A percentile compares a stretch with the other conserved stretches of the same genome.
Conservation (phyloP, 2,329 filamentous ascomycete genomes). For the Septoria petroselini region DNA sequence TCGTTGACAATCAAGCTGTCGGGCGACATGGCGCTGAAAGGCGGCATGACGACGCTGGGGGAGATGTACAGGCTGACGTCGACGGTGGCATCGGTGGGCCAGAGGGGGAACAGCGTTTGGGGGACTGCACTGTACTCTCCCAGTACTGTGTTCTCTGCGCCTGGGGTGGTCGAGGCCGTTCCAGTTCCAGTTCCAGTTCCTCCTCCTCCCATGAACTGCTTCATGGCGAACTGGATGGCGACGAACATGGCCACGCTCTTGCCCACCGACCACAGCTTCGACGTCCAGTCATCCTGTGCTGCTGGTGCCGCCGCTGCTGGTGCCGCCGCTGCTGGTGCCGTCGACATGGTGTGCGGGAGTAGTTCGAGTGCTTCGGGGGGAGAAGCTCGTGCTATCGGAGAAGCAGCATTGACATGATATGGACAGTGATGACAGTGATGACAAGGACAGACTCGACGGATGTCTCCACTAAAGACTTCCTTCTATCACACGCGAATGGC, state of each 20-base stretch:
- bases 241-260: constrained; percentile 61
- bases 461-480: constrained; percentile 1
- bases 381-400: background rate
- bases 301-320: constrained; percentile 1
- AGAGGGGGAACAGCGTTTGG: constrained; percentile 76
- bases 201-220: constrained; percentile 51
- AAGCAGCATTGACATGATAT: no score
- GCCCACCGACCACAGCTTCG: constrained; percentile 37
- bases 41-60: constrained; percentile 65
- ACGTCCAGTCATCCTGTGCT: constrained; percentile 26
- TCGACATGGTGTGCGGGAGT: constrained; percentile 10
- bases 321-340: constrained; percentile 9
- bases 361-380: background rate
- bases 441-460: no score
- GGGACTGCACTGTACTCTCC: constrained; percentile 61
- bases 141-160: constrained; percentile 42
- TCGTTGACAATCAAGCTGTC: constrained; percentile 75
- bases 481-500: constrained; percentile 5
- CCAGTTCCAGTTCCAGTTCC: constrained; percentile 23
- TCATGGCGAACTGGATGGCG: constrained; percentile 56
- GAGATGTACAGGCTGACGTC: constrained; percentile 86
- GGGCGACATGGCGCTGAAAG: constrained; percentile 62
- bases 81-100: constrained; percentile 72
- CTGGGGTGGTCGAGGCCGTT: constrained; percentile 20
- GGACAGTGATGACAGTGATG: no score